Evolutionary conservation across 2,329 filamentous ascomycete species (phyloP).

Genomic region (Acephala macrosclerotiorum): DNA sequence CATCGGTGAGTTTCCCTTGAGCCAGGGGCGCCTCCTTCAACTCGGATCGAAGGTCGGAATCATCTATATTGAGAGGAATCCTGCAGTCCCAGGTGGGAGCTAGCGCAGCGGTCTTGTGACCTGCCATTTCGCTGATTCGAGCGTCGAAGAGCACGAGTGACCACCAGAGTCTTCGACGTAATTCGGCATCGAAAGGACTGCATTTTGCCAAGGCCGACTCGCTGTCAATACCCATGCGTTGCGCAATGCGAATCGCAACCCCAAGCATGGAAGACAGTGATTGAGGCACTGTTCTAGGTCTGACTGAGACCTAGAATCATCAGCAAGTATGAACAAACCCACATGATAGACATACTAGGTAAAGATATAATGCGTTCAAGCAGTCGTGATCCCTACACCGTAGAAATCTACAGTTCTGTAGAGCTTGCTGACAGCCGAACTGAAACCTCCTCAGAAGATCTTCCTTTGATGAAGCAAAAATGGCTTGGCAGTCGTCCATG

Average conservation of each 20-base stretch:
- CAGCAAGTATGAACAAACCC: conserved; percentile 20
- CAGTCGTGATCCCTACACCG: conserved; percentile 51
- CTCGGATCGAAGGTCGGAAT: conserved; percentile 63
- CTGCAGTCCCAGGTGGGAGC: conserved; percentile 60
- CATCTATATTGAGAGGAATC: conserved; percentile 67
- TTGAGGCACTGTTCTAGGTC: conserved; percentile 59
- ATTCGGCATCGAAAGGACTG: conserved; percentile 69
- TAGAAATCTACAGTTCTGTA: conserved; percentile 52
- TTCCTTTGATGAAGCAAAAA: conserved; percentile 48
- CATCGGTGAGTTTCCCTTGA: conserved; percentile 62
- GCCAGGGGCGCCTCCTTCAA: conserved; percentile 60
- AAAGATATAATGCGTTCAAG: conserved; percentile 60
- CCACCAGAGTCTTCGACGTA: conserved; percentile 79
- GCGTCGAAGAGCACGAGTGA: conserved; percentile 72
- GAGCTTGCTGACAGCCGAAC: conserved; percentile 54
- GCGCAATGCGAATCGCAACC: conserved; percentile 71
- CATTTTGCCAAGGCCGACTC: conserved; percentile 59
- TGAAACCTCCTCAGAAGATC: conserved; percentile 51
- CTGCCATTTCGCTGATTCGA: conserved; percentile 72
- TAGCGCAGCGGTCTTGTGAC: conserved; percentile 50
- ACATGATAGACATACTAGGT: conserved; percentile 52
- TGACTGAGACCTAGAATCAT: conserved; percentile 37
- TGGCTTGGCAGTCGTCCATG: conserved; percentile 57
- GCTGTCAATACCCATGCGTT: conserved; percentile 72
- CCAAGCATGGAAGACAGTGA: conserved; percentile 68